Base-by-base conservation (phyloP, 116 monocot genomes). In the Papilionanthe hybrid region DNA sequence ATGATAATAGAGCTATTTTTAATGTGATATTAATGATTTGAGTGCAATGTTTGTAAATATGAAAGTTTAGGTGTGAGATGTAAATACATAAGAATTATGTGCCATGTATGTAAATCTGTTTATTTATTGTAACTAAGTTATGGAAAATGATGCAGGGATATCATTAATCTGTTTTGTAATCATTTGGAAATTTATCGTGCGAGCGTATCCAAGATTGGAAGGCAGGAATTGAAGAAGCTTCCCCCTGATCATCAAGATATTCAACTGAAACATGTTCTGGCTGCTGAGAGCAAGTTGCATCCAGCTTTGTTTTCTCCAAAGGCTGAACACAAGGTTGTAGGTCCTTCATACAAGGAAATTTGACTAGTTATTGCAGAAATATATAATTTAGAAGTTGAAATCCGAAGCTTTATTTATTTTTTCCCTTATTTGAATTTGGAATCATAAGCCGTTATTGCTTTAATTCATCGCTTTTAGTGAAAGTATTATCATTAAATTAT, bases 291-390 rank as follows among this genome's bases (percentile, higher is more conserved):
- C 69, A 99, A 90, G 60, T 87, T 99, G 85, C 99, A 99, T 84
- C 99, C 99, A 69, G 99, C 91, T 83, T 89, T 99, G 74, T 89
- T 90, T 86, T 99, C 99, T 79, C 78, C 53, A 67, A 81, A 91
- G 81, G 90, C 95, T 85, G 99, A 99, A 79, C 93, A 99, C 85
- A 99, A 93, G 95, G 99, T 90, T 71, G 58, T 66, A 47, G 8
- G 44, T 44, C 44, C 42, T 2, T 73, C 18, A 15, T 73, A 44
- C 19, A 8, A 18, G 17, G 73, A 73, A 43, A 60, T 8, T 73
- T n/a, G 12, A 73, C 9, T 73, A 32, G 13, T 30, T 69, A 30
- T 69, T 69, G 11, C 69, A 30, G 32, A 30, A 69, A 37, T 15
- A 32, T 69, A 37, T 69, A 32, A 69, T 69, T 2, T 69, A 30